These are phyloP conservation scores for Nakazawaea peltata DNA, from an alignment of 805 yeast species.

Conservation along the genomic window DNA sequence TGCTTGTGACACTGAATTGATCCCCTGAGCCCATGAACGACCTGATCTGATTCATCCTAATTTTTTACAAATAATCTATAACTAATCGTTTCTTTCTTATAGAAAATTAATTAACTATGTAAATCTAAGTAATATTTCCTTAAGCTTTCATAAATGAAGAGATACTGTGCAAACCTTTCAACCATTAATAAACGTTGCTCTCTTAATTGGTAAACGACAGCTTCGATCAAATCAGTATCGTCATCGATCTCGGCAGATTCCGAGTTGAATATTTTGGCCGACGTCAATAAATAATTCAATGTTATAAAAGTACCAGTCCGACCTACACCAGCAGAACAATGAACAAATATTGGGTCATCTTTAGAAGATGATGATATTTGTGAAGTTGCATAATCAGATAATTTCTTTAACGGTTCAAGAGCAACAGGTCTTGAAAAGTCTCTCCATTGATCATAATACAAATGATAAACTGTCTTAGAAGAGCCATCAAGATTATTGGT, in stretches of 20 bases:
- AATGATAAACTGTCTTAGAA: slow-evolving; percentile 27
- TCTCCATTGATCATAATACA: slow-evolving; percentile 35
- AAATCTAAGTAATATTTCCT: slow-evolving; percentile 14
- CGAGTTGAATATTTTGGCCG: slow-evolving; percentile 2
- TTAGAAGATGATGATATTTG: background rate
- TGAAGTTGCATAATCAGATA: slow-evolving; percentile 14
- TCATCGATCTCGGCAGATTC: slow-evolving; percentile 11
- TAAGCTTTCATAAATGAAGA: slow-evolving; percentile 37
- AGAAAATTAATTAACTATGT: too few relatives aligned
- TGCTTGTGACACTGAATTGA: too few relatives aligned
- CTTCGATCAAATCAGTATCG: slow-evolving; percentile 30
- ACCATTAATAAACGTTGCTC: slow-evolving; percentile 47
- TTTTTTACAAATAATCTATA: too few relatives aligned
- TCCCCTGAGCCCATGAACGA: too few relatives aligned
- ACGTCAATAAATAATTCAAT: slow-evolving; percentile 24
- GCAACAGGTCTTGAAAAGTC: slow-evolving; percentile 33
- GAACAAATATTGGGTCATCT: slow-evolving; percentile 18
- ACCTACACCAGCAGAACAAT: slow-evolving; percentile 44
- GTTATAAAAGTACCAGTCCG: slow-evolving; percentile 34
- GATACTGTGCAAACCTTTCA: slow-evolving; percentile 41
- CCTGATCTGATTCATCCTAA: too few relatives aligned
- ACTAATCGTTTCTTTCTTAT: too few relatives aligned
- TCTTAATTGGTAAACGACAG: slow-evolving; percentile 35
- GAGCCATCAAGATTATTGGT: background rate
- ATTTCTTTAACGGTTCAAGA: slow-evolving; percentile 21